phyloP scores from a whole-genome alignment of 2,329 filamentous ascomycete species.

The Calonectria henricotiae region DNA sequence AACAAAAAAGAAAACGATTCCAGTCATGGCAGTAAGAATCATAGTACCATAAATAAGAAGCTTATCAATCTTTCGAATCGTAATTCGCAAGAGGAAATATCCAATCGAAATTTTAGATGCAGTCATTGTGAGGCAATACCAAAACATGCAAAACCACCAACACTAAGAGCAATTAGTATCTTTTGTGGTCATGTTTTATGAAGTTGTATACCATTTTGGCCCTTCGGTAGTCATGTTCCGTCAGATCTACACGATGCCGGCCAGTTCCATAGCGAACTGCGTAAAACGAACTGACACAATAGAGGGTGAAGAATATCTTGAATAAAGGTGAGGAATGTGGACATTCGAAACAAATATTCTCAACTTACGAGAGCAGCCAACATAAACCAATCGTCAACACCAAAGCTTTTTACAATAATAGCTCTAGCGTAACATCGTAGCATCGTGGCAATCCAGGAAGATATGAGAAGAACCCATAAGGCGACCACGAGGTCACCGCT shows the following conservation, averaged over 20 bases:
- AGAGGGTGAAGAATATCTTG: constrained; percentile 59
- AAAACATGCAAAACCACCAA: constrained; percentile 61
- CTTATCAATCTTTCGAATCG: constrained; percentile 55
- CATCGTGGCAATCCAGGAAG: not conserved
- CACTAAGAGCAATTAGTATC: constrained; percentile 43
- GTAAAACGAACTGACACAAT: constrained; percentile 54
- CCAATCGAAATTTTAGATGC: constrained; percentile 63
- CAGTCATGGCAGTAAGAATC: constrained; percentile 57
- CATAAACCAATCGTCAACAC: constrained; percentile 62
- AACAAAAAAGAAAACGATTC: constrained; percentile 62
- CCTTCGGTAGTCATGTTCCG: constrained; percentile 44
- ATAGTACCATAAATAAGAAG: constrained; percentile 59
- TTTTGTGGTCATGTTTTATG: not conserved
- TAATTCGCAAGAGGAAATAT: constrained; percentile 62
- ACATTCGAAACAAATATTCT: too few species aligned
- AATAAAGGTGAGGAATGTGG: not conserved
- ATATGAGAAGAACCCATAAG: constrained; percentile 2
- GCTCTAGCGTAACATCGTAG: constrained; percentile 55
- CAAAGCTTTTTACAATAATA: constrained; percentile 59
- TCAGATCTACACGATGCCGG: constrained; percentile 56
- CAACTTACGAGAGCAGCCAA: constrained; percentile 54
- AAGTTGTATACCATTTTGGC: constrained; percentile 57
- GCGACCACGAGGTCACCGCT: not conserved
- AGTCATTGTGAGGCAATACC: constrained; percentile 59
- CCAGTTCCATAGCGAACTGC: constrained; percentile 63